Conservation (phyloP, 495 filamentous ascomycete species). For the Amphirosellinia nigrospora region DNA sequence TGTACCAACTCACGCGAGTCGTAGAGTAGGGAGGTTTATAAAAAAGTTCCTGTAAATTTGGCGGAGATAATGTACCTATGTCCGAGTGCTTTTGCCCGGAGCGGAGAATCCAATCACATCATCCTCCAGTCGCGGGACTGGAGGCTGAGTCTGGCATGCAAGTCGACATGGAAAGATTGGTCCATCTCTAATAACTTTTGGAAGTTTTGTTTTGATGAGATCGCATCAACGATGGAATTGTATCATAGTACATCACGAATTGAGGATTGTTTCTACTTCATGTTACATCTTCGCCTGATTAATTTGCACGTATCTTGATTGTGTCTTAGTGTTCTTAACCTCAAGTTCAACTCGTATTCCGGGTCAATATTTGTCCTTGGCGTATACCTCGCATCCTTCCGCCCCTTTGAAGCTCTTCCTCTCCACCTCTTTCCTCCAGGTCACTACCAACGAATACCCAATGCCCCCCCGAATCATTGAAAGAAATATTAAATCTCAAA, state of each 20-base stretch:
- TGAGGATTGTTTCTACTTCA: conserved; percentile 25
- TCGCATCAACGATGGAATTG: conserved; percentile 18
- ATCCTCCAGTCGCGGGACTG: not conserved
- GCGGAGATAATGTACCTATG: conserved; percentile 20
- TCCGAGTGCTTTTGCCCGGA: not conserved
- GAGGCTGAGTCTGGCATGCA: not conserved
- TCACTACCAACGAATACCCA: not conserved
- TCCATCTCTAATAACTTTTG: conserved; percentile 9
- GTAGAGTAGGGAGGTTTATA: conserved; percentile 13
- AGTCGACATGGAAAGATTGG: conserved; percentile 6
- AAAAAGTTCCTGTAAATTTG: conserved; percentile 24
- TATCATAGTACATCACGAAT: conserved; percentile 33
- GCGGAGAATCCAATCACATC: not conserved
- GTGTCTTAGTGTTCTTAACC: not conserved
- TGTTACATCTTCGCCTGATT: not conserved
- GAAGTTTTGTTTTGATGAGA: conserved; percentile 10
- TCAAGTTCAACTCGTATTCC: not conserved
- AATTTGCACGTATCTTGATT: not conserved
- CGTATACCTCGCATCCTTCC: not conserved
- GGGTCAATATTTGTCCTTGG: not conserved
- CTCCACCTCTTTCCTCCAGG: not conserved
- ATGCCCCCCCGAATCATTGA: no score
- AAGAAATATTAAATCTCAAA: not conserved
- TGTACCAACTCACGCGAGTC: not conserved
- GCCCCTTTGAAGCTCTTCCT: not conserved